Evolutionary conservation across 73 alveolate species (phyloP).

Genomic region (Paramecium biaurelia): DNA sequence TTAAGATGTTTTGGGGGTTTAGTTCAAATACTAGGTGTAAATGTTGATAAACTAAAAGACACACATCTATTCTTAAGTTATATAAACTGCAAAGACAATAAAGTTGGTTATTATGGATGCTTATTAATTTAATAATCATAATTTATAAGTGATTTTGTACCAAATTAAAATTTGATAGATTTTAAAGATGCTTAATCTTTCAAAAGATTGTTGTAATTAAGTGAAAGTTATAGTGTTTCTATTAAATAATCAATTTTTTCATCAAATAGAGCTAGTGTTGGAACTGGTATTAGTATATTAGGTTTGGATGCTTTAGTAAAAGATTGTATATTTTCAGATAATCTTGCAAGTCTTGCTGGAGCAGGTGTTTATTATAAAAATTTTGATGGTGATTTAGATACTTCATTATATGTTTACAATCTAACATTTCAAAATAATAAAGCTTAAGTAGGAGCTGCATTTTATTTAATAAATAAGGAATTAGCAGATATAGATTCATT

Average conservation of each 20-base stretch:
- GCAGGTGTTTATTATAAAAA: neutral
- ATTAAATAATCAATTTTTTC: neutral
- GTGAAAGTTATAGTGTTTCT: neutral
- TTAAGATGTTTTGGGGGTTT: conserved; percentile 20
- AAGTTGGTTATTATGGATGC: neutral
- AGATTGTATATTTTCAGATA: neutral
- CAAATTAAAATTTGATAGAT: neutral
- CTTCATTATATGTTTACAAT: neutral
- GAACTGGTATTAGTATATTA: neutral
- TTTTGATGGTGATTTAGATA: neutral
- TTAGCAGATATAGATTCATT: neutral
- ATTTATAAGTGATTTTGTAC: neutral
- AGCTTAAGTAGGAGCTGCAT: conserved; percentile 36
- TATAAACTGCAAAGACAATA: neutral
- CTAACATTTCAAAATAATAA: neutral
- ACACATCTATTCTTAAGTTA: neutral
- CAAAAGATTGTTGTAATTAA: neutral
- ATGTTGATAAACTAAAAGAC: no score
- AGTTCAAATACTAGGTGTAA: neutral
- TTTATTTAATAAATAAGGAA: neutral
- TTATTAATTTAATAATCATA: neutral
- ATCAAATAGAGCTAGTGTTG: neutral
- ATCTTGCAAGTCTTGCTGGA: neutral
- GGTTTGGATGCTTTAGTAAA: neutral
- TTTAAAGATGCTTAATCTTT: neutral